These are phyloP conservation scores for Clathrospora elynae DNA, from an alignment of 2,329 filamentous ascomycete species.

Conservation along the genomic window DNA sequence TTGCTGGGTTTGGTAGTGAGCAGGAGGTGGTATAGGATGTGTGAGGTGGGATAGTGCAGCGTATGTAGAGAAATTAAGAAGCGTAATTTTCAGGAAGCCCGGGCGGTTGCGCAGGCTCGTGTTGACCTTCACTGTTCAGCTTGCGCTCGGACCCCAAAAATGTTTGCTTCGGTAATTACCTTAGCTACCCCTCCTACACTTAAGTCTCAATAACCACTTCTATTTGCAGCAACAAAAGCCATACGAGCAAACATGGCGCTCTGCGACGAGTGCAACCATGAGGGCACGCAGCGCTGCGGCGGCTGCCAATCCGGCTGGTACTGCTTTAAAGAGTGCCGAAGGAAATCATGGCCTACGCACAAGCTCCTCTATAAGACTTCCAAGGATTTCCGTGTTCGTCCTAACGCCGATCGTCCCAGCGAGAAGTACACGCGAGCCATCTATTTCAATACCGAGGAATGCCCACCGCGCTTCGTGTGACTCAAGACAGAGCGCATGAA, in stretches of 20 bases:
- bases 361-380: neutral
- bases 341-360: neutral
- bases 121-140: neutral
- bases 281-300: neutral
- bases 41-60: neutral
- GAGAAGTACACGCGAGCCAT: neutral
- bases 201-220: neutral
- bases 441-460: neutral
- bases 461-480: neutral
- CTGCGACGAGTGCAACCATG: neutral
- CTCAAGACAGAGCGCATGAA: neutral
- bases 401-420: neutral
- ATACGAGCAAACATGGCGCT: neutral
- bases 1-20: slow-evolving; percentile 23
- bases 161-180: neutral
- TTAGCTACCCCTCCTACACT: neutral
- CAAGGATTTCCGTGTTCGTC: neutral
- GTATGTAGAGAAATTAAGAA: neutral
- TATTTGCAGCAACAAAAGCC: neutral
- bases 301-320: neutral
- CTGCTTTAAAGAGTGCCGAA: slow-evolving; percentile 1
- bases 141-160: neutral
- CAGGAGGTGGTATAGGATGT: neutral
- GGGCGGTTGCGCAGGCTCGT: neutral
- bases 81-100: too few species aligned